phyloP scores from a whole-genome alignment of 2,329 filamentous ascomycete genomes.

The Talaromyces sp. region DNA sequence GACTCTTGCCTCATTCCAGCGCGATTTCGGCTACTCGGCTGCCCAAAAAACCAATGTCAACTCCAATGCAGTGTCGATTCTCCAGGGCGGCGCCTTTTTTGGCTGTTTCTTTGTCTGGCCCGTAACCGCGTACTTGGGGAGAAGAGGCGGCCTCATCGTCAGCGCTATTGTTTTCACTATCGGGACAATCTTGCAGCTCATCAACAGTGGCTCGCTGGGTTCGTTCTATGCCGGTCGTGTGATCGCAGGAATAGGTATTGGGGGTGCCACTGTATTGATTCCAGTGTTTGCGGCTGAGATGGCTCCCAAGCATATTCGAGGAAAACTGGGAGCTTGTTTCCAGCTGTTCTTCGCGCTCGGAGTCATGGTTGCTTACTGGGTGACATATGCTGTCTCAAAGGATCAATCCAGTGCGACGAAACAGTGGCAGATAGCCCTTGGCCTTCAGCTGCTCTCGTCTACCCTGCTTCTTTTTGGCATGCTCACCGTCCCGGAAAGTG shows the following conservation, averaged over 20 bases:
- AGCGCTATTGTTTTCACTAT: conserved; percentile 3
- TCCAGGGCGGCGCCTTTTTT: conserved; percentile 33
- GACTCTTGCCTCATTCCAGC: conserved; percentile 28
- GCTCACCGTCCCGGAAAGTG: conserved; percentile 45
- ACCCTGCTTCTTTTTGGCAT: conserved; percentile 44
- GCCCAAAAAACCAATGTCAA: conserved; percentile 11
- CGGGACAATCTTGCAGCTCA: conserved; percentile 3
- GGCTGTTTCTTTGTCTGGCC: conserved; percentile 12
- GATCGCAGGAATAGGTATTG: conserved; percentile 4
- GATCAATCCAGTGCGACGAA: conserved; percentile 32
- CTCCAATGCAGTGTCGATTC: conserved; percentile 39
- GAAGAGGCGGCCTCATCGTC: not conserved
- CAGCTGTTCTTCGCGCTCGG: conserved; percentile 35
- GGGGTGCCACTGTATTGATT: conserved; percentile 15
- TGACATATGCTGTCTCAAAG: conserved; percentile 43
- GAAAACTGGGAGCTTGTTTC: conserved; percentile 33
- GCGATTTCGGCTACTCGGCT: not conserved
- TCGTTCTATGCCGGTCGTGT: conserved; percentile 10
- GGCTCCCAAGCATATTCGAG: conserved; percentile 30
- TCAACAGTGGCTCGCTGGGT: conserved; percentile 5
- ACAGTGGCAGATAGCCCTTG: conserved; percentile 48
- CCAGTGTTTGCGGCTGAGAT: conserved; percentile 28
- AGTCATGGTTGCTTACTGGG: conserved; percentile 37
- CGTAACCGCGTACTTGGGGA: conserved; percentile 8
- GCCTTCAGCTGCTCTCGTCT: conserved; percentile 44